phyloP scores from a whole-genome alignment of 2,329 filamentous ascomycete genomes.

The Zymoseptoria ardabiliae region DNA sequence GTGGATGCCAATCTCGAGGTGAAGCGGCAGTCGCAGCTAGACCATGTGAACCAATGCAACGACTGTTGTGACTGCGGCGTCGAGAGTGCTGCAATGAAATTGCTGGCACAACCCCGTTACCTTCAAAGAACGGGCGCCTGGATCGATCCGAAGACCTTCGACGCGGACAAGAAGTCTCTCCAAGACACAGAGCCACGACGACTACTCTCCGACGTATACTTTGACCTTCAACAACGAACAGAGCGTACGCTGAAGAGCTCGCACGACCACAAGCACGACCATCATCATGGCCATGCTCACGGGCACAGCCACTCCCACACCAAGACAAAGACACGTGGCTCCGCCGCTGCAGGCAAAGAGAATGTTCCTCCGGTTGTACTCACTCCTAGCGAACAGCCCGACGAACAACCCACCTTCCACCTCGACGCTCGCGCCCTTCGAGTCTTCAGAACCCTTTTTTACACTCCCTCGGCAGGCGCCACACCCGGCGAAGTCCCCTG shows the following conservation, averaged over 20 bases:
- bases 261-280: background rate
- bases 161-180: background rate
- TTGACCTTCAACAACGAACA: constrained; percentile 17
- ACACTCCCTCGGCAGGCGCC: constrained; percentile 26
- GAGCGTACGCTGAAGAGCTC: constrained; percentile 1
- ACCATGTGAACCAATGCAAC: background rate
- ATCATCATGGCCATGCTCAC: background rate
- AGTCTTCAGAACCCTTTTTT: constrained; percentile 38
- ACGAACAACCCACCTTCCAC: constrained; percentile 23
- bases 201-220: constrained; percentile 23
- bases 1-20: constrained; percentile 3
- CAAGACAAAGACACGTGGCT: constrained; percentile 9
- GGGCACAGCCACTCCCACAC: background rate
- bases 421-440: constrained; percentile 35
- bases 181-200: background rate
- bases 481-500: constrained; percentile 40
- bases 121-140: constrained; percentile 11
- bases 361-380: constrained; percentile 25
- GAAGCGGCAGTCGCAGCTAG: background rate
- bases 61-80: background rate
- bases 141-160: constrained; percentile 5
- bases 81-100: background rate
- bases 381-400: constrained; percentile 33
- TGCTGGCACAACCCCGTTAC: constrained; percentile 5
- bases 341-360: background rate